These are phyloP conservation scores for Stentor coeruleus DNA, from an alignment of 73 alveolate genomes.

Conservation along the genomic window DNA sequence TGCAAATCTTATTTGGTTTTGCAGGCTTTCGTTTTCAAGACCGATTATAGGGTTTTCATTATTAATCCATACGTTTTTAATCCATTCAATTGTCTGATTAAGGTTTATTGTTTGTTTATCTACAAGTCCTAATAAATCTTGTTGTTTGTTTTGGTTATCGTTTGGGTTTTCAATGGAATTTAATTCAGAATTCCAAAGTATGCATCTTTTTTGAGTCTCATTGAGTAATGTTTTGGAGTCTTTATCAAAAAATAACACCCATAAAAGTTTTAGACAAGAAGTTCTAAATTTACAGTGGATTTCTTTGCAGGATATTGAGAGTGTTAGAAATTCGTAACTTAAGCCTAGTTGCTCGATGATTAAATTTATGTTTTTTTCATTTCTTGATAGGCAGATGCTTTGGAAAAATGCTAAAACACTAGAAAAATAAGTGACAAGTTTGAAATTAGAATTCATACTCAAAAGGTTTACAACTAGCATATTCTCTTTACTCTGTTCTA, in stretches of 20 bases:
- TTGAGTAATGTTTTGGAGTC: not conserved
- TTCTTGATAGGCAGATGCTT: slow-evolving; percentile 3
- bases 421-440: not conserved
- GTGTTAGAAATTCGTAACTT: not conserved
- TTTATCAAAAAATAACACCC: slow-evolving; percentile 7
- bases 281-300: slow-evolving; percentile 13
- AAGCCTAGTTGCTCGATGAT: not conserved
- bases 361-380: not conserved
- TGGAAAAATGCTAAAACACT: not conserved
- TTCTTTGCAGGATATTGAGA: not conserved
- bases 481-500: not conserved
- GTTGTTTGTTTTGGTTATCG: not conserved
- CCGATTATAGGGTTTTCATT: not conserved
- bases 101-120: not conserved
- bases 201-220: not conserved
- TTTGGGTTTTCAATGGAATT: not conserved
- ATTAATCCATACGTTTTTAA: not conserved
- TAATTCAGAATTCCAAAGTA: not conserved
- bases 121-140: not conserved
- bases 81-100: not conserved
- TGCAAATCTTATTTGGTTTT: not conserved
- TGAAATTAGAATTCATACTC: not conserved
- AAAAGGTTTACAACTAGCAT: not conserved
- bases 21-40: not conserved
- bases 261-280: not conserved